Percentiles rank a stretch among this genome's conserved stretches.
phyloP scores from a whole-genome alignment of 305 asterid species.

The Fraxinus sp. region DNA sequence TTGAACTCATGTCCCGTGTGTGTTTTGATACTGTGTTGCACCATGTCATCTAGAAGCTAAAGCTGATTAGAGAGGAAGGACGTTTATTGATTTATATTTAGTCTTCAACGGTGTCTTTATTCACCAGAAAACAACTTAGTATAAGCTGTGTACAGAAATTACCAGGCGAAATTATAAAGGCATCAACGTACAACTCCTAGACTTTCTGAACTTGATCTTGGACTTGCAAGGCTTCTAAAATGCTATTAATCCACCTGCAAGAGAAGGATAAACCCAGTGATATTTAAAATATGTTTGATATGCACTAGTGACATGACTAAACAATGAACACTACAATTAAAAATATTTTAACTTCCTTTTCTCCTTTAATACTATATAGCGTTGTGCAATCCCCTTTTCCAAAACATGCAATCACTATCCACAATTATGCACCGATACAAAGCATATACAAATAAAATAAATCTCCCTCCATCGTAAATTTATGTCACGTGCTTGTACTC shows the following conservation, averaged over 20 bases:
- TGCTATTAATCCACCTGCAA: slow-evolving; percentile 65
- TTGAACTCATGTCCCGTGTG: not conserved
- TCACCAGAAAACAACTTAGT: not conserved
- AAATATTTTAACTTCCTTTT: not conserved
- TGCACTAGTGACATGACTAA: not conserved
- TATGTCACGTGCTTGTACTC: not conserved
- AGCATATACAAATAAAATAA: not conserved
- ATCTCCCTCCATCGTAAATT: not conserved
- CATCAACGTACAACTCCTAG: slow-evolving; percentile 5
- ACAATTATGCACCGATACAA: not conserved
- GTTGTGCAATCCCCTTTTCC: not conserved
- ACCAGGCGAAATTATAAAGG: not conserved
- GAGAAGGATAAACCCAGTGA: not conserved
- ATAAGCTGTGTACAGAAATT: not conserved
- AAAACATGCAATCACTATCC: not conserved
- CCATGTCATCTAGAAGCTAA: not conserved
- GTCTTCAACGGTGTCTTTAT: not conserved
- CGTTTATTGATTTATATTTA: not conserved
- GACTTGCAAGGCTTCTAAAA: slow-evolving; percentile 56
- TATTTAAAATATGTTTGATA: not conserved
- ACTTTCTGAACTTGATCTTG: slow-evolving; percentile 45
- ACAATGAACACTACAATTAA: not conserved
- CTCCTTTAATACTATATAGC: not conserved
- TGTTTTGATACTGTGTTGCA: not conserved
- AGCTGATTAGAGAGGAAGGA: not conserved